phyloP scores from a whole-genome alignment of 2,329 filamentous ascomycete species.

The Ophiocordyceps australis region DNA sequence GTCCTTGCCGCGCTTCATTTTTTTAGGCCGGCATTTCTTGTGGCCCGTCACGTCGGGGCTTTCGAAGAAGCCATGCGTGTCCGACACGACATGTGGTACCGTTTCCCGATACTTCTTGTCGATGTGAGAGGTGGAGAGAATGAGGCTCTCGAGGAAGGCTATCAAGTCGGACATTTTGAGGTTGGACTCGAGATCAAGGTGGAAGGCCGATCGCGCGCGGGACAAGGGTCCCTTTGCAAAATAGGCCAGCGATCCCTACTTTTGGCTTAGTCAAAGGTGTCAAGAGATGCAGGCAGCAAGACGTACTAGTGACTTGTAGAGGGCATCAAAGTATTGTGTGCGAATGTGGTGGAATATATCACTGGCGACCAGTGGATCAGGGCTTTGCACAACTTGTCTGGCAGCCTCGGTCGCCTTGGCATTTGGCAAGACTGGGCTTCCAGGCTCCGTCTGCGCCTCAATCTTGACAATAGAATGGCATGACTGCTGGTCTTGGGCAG shows the following conservation, averaged over 20 bases:
- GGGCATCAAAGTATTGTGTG: slow-evolving; percentile 36
- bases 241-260: slow-evolving; percentile 60
- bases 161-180: slow-evolving; percentile 45
- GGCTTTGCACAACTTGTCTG: too few relatives aligned
- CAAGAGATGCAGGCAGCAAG: slow-evolving; percentile 4
- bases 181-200: slow-evolving; percentile 39
- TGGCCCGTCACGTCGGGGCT: slow-evolving; percentile 27
- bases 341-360: slow-evolving; percentile 42
- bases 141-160: slow-evolving; percentile 47
- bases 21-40: slow-evolving; percentile 39
- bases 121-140: slow-evolving; percentile 47
- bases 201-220: slow-evolving; percentile 53
- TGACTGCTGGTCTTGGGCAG: too few relatives aligned
- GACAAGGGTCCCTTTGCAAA: slow-evolving; percentile 71
- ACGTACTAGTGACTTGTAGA: slow-evolving; percentile 44
- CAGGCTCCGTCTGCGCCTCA: too few relatives aligned
- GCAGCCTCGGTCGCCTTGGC: too few relatives aligned
- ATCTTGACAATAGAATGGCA: too few relatives aligned
- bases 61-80: slow-evolving; percentile 37
- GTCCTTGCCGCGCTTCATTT: slow-evolving; percentile 47
- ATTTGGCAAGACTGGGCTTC: too few relatives aligned
- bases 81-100: slow-evolving; percentile 40
- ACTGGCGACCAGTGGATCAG: too few relatives aligned
- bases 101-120: slow-evolving; percentile 70
- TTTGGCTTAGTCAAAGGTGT: slow-evolving; percentile 10